These are phyloP conservation scores for Magnaporthiopsis incrustans DNA, from an alignment of 2,329 filamentous ascomycete genomes.

Conservation along the genomic window DNA sequence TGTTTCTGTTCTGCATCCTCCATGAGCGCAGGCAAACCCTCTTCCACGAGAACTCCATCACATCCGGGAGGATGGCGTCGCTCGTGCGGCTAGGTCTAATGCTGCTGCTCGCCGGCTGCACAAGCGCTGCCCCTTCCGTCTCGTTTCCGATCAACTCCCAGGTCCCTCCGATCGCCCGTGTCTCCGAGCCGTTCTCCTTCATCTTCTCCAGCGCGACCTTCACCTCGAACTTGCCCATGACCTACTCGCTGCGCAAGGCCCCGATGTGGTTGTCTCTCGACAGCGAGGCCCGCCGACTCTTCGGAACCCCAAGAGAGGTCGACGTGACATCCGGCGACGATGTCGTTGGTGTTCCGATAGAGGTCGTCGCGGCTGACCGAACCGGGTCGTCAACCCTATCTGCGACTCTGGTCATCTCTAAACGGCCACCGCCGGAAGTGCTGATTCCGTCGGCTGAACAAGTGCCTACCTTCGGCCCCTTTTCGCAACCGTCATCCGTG, in stretches of 20 bases:
- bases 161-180: conserved; percentile 68
- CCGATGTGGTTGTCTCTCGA: conserved; percentile 73
- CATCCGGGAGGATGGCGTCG: background rate
- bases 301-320: conserved; percentile 55
- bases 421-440: conserved; percentile 44
- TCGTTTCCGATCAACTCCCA: conserved; percentile 78
- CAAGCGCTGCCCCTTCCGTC: conserved; percentile 31
- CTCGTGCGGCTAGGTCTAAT: conserved; percentile 18
- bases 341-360: conserved; percentile 52
- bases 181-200: conserved; percentile 60
- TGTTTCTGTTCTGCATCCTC: background rate
- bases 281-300: conserved; percentile 53
- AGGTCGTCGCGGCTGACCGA: conserved; percentile 61
- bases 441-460: conserved; percentile 49
- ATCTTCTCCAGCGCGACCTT: conserved; percentile 70
- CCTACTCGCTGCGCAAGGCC: conserved; percentile 57
- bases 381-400: conserved; percentile 56
- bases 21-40: background rate
- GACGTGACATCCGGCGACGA: conserved; percentile 37
- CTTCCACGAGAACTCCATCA: background rate
- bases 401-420: conserved; percentile 64
- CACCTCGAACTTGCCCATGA: conserved; percentile 47
- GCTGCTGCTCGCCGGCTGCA: conserved; percentile 22
- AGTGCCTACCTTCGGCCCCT: conserved; percentile 47
- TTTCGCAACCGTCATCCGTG: conserved; percentile 52